These are phyloP conservation scores for Malus asiatica DNA, from an alignment of 306 rosid species.

Conservation along the genomic window DNA sequence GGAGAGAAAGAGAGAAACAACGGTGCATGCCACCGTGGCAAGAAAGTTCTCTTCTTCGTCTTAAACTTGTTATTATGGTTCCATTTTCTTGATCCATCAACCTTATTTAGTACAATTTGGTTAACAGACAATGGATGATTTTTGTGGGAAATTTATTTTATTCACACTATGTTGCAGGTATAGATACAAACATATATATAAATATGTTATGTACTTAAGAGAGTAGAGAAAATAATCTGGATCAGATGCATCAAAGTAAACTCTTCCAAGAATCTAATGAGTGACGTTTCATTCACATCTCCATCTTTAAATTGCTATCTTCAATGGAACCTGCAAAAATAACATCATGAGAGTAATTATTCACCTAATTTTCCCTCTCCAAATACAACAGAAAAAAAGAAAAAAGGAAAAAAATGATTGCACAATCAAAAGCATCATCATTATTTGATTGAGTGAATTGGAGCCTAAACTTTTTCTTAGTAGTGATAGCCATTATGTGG, in stretches of 20 bases:
- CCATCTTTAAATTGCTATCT: conserved; percentile 67
- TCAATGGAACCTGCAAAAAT: conserved; percentile 49
- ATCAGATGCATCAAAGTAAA: conserved; percentile 21
- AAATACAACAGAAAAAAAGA: background rate
- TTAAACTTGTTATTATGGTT: too few species aligned
- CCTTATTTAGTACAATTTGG: too few species aligned
- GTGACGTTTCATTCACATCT: conserved; percentile 42
- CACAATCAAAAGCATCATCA: conserved; percentile 5
- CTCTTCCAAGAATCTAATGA: conserved; percentile 36
- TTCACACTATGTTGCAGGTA: conserved; percentile 48
- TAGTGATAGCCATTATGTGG: conserved; percentile 16
- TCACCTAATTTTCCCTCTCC: background rate
- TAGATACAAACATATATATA: conserved; percentile 41
- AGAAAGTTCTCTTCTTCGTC: too few species aligned
- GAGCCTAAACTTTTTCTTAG: background rate
- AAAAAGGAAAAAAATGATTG: background rate
- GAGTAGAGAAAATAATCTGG: conserved; percentile 33
- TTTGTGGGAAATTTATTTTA: conserved; percentile 20
- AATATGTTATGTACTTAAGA: conserved; percentile 48
- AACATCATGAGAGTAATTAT: background rate
- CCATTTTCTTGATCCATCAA: too few species aligned
- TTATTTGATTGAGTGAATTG: conserved; percentile 1
- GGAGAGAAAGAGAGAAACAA: too few species aligned
- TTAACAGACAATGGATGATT: background rate
- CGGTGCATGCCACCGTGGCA: too few species aligned